Evolutionary conservation across 177 flowering plant genomes (phyloP).

Genomic region (Vitis hybrid): DNA sequence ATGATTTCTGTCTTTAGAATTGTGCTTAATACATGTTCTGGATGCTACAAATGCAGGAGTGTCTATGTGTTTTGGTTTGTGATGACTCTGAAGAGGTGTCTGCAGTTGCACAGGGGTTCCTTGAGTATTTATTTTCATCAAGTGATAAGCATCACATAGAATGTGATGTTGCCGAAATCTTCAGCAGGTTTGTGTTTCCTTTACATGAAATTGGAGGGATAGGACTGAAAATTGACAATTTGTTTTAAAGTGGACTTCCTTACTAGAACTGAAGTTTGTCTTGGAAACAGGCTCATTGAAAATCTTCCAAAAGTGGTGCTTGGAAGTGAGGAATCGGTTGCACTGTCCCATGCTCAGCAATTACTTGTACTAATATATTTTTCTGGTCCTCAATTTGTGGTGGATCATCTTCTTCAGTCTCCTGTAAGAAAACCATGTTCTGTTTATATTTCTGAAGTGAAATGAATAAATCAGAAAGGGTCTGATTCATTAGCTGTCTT

Average conservation of each 20-base stretch:
- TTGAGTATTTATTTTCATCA: slow-evolving; percentile 45
- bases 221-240: background rate
- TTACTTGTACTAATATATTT: slow-evolving; percentile 72
- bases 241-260: background rate
- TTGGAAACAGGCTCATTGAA: slow-evolving; percentile 59
- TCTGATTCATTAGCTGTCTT: too few species aligned
- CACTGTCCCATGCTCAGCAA: slow-evolving; percentile 67
- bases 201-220: background rate
- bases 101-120: slow-evolving; percentile 61
- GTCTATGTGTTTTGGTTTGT: slow-evolving; percentile 72
- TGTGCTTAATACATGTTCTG: slow-evolving; percentile 1
- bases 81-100: slow-evolving; percentile 79
- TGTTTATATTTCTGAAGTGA: background rate
- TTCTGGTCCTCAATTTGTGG: slow-evolving; percentile 83
- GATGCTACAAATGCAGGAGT: slow-evolving; percentile 57
- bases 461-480: too few species aligned
- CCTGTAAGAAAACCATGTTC: slow-evolving; percentile 48
- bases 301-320: slow-evolving; percentile 84
- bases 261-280: slow-evolving; percentile 8
- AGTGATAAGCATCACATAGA: slow-evolving; percentile 37
- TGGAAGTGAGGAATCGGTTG: slow-evolving; percentile 66
- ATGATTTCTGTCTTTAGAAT: background rate
- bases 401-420: slow-evolving; percentile 70
- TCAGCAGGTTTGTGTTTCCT: slow-evolving; percentile 56
- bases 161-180: slow-evolving; percentile 56